Conservation (phyloP, 176 grass and related monocot species). For the Poa pratensis region DNA sequence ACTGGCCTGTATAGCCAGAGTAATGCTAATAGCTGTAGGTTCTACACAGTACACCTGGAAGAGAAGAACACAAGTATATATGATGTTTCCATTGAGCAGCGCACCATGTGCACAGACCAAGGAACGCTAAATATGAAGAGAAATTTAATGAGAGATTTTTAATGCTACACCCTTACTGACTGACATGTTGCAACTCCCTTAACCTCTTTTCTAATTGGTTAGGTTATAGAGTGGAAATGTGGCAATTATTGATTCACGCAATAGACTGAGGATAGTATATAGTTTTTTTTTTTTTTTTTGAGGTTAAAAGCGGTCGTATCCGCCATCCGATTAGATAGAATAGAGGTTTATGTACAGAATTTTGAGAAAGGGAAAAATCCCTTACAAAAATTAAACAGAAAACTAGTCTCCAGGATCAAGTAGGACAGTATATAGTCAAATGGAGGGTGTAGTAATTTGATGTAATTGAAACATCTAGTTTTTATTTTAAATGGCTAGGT, state of each 20-base stretch:
- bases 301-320: too few relatives aligned
- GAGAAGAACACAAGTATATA: not conserved
- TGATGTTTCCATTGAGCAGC: not conserved
- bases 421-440: not conserved
- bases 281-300: too few relatives aligned
- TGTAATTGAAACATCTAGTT: too few relatives aligned
- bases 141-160: not conserved
- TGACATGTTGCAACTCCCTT: not conserved
- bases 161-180: not conserved
- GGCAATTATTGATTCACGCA: not conserved
- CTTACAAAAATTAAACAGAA: too few relatives aligned
- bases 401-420: too few relatives aligned
- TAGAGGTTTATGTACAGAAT: too few relatives aligned
- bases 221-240: not conserved
- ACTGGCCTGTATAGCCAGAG: not conserved
- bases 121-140: not conserved
- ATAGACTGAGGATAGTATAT: not conserved
- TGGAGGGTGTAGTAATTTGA: not conserved
- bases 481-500: conserved; percentile 21
- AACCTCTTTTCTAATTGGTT: not conserved
- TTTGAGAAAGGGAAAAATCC: too few relatives aligned
- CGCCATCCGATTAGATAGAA: too few relatives aligned
- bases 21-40: conserved; percentile 5
- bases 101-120: not conserved
- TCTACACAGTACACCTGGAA: not conserved